Percentiles rank a stretch among this genome's conserved stretches.
Evolutionary conservation across 345 rosid species (phyloP).

Genomic region (Gossypium mustelinum): DNA sequence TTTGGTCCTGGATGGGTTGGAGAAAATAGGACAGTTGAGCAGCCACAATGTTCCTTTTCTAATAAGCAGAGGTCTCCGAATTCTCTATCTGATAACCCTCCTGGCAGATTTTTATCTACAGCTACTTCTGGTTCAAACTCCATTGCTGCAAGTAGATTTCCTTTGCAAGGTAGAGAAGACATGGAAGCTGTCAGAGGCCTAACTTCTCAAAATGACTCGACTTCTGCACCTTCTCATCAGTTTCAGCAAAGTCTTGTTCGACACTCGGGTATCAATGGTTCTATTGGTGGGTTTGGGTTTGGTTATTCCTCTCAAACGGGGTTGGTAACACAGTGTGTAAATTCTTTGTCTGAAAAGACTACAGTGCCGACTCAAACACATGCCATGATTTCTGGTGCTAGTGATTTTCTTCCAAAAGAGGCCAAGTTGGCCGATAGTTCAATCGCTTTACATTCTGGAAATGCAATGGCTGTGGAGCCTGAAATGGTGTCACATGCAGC

Average conservation of each 20-base stretch:
- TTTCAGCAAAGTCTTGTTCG: constrained; percentile 27
- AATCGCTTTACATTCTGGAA: constrained; percentile 26
- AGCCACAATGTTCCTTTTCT: constrained; percentile 22
- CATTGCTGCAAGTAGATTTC: constrained; percentile 31
- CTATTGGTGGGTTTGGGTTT: constrained; percentile 25
- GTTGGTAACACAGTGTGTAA: constrained; percentile 18
- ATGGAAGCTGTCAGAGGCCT: constrained; percentile 27
- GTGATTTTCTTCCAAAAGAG: constrained; percentile 22
- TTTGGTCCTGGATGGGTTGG: constrained; percentile 85
- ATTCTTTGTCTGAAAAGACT: constrained; percentile 18
- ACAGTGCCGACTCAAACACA: constrained; percentile 23
- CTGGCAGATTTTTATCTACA: constrained; percentile 38
- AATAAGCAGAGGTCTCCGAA: constrained; percentile 32
- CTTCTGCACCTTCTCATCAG: constrained; percentile 20
- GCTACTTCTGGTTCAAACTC: constrained; percentile 35
- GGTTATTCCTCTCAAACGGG: constrained; percentile 24
- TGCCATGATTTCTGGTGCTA: constrained; percentile 27
- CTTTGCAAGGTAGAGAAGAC: constrained; percentile 36
- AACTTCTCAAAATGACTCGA: constrained; percentile 35
- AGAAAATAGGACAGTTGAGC: constrained; percentile 45
- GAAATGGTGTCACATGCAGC: constrained; percentile 16
- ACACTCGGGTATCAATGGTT: constrained; percentile 27
- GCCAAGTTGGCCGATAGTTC: constrained; percentile 27
- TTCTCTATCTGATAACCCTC: constrained; percentile 32
- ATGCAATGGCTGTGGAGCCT: constrained; percentile 22